Evolutionary conservation across 2,329 filamentous ascomycete species (phyloP), one percentile per base, ranked within the genome.

Genomic region (Diatrype stigma): DNA sequence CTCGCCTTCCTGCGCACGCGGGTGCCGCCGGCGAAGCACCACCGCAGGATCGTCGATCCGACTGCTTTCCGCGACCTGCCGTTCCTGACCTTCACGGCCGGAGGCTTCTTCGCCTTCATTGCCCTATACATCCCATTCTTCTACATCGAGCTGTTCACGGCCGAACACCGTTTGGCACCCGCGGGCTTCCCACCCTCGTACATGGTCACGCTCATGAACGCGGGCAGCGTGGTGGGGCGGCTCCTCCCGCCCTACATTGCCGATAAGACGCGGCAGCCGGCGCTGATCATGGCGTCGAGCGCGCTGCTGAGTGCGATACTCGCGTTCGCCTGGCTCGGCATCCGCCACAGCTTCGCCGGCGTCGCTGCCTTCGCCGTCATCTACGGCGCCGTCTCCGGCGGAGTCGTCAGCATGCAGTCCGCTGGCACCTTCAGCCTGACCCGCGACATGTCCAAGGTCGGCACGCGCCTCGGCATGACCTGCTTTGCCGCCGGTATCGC

Each of bases 91-190:
- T 69, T 72, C 47, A 62, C 61, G n/a, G 32, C 63, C 7, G 73
- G 63, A 12, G 56, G 66, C 16, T 66, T 75, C 47, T 69, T 73
- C 46, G 60, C 58, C 22, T 79, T 76, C 57, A 60, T 77, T 56
- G 70, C 70, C 32, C 63, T 79, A 21, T 79, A 78, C 60, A 68
- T 75, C 44, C 68, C 74, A 4, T 76, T 78, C 63, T 78, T 74
- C 59, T 78, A 75, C 63, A 68, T 76, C 56, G 63, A 72, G 57
- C 63, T 71, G 32, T 76, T 67, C 53, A 67, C 67, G 30, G 70
- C 72, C 45, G 68, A 67, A 46, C 73, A 72, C 58, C 68, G 66
- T 38, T 64, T 75, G 47, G 67, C 70, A 14, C 54, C 58, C 23
- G 37, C 51, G 6, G 55, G 56, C 34, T 67, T 73, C 46, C 12